Percentiles rank a stretch among this genome's conserved stretches.
These are phyloP conservation scores for Ophiostoma piceae DNA, from an alignment of 2,329 filamentous ascomycete species.

Conservation along the genomic window DNA sequence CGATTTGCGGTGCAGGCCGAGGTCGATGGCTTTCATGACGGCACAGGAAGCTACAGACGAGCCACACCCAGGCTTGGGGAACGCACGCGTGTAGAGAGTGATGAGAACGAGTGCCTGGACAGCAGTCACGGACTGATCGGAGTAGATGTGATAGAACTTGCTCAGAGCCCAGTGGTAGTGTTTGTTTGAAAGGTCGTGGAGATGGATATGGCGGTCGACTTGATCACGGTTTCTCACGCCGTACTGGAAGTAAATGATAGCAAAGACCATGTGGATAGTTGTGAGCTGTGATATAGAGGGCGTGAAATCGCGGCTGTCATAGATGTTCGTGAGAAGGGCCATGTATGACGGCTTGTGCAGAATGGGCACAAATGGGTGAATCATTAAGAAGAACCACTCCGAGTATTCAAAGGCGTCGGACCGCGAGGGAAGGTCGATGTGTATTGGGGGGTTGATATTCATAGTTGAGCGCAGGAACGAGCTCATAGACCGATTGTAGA, in stretches of 20 bases:
- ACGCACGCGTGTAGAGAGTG: conserved; percentile 65
- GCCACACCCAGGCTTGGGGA: conserved; percentile 72
- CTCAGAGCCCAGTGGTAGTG: conserved; percentile 73
- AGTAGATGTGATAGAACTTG: conserved; percentile 60
- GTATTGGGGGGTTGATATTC: conserved; percentile 53
- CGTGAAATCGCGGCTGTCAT: conserved; percentile 61
- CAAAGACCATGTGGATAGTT: conserved; percentile 72
- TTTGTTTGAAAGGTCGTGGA: conserved; percentile 63
- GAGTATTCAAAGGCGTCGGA: conserved; percentile 63
- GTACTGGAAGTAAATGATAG: conserved; percentile 71
- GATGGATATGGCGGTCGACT: conserved; percentile 46
- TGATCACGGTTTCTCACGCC: conserved; percentile 62
- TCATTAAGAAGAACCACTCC: conserved; percentile 68
- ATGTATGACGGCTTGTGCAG: conserved; percentile 73
- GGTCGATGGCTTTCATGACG: conserved; percentile 64
- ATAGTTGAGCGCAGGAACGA: conserved; percentile 63
- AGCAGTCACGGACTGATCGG: conserved; percentile 57
- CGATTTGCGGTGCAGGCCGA: conserved; percentile 68
- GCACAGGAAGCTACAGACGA: conserved; percentile 62
- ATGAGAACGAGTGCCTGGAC: conserved; percentile 71
- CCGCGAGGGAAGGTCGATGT: conserved; percentile 57
- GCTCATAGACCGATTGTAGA: conserved; percentile 68
- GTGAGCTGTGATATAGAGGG: conserved; percentile 61
- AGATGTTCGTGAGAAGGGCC: conserved; percentile 60
- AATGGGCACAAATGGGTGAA: conserved; percentile 67